Base-by-base conservation (phyloP, 768 basidiomycete species). In the Fomitopsis pulvina region DNA sequence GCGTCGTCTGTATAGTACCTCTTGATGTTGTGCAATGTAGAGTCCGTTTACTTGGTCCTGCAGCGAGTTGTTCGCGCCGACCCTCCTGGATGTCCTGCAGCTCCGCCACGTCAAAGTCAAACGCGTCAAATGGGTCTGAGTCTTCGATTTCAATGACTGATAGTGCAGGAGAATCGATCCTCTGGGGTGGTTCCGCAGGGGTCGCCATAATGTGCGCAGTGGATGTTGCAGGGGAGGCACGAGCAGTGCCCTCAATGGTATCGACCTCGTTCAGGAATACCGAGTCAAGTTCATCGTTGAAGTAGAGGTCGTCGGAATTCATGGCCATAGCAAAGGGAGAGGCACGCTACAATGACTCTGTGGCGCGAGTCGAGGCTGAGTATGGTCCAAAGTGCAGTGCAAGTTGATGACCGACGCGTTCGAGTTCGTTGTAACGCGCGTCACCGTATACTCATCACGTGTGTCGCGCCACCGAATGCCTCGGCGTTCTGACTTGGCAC, bases 281-380 rank as follows among this genome's bases (percentile, higher is more conserved):
- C 39, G 76, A 75, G 64, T 88, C 75, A 26, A 66, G 57, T 3
- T 84, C 83, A 53, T 80, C 81, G 53, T 79, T 77, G 61, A 85
- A 90, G 60, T 82, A 87, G 5, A 12, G 14, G 37, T 75, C 82
- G 68, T 87, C 87, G 29, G 85, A 87, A 71, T 81, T 85, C 86
- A 90, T 87, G 53, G 57, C 21, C 8, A 21, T 14, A 20, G 21
- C 8, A 16, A 8, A 16, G 16, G 30, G 30, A 8, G 7, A 32
- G 7, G 30, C 30, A 32, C 30, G 16, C n/a, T n/a, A n/a, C n/a
- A n/a, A n/a, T n/a, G n/a, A n/a, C n/a, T n/a, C n/a, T n/a, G n/a
- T n/a, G n/a, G n/a, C 16, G 30, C 16, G 30, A 32, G 30, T 8
- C 7, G 16, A 7, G 30, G 30, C 30, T 32, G 30, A 32, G 30